Base-by-base conservation (phyloP, 2,329 filamentous ascomycete species). In the Penicillium hordei region DNA sequence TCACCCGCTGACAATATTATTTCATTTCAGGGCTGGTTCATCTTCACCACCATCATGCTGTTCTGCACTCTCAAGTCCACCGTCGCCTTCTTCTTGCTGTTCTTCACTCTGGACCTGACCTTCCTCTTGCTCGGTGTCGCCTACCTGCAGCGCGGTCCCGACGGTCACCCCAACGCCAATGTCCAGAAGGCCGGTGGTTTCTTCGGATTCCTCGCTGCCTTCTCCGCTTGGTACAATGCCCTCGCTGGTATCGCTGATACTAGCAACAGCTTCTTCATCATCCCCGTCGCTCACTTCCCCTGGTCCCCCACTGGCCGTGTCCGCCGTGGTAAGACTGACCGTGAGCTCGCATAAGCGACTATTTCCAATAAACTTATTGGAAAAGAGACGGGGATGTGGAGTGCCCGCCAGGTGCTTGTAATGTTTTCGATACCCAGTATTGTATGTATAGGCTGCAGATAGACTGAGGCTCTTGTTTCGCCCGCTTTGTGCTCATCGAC, bases 211-310 rank as follows among this genome's bases (percentile, higher is more conserved):
- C 68, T 94, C 7, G 86, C 90, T 1, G 89, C 90, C 0, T 94
- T 95, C 72, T 71, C 90, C 55, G 90, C 91, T 4, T 95, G 91
- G 91, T 95, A 93, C 77, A 92, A 91, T 69, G 90, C 91, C 38
- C 81, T 93, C 59, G 89, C 90, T 52, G 90, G 90, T 84, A 85
- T 94, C 57, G 88, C 89, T 60, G 90, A 94, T 66, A 75, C 70
- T 52, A 78, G 73, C 65, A 82, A 82, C 71, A 94, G 91, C 81
- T 96, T 96, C 86, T 94, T 96, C 82, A 83, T 94, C 75, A 86
- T 96, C 61, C 93, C 93, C 51, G 92, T 97, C 62, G 88, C 89
- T 68, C 92, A 96, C 82, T 95, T 97, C 83, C 93, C 93, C 53
- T 97, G 93, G 93, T 93, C 90, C 38, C 88, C 89, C 68, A 89